These are phyloP conservation scores for Kwoniella dendrophila DNA, from an alignment of 768 basidiomycete species.

Conservation along the genomic window DNA sequence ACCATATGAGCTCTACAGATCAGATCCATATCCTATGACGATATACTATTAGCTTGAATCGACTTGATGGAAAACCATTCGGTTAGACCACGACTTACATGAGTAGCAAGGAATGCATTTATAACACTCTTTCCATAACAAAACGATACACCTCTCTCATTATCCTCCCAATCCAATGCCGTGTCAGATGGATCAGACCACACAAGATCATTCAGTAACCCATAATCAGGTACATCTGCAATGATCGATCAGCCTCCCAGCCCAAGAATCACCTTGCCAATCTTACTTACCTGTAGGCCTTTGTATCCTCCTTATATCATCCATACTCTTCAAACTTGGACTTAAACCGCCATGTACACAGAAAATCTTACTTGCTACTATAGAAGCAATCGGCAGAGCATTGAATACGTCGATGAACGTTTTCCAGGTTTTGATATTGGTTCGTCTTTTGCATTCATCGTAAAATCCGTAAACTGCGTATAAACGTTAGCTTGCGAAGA, in stretches of 20 bases:
- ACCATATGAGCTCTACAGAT: slow-evolving; percentile 99
- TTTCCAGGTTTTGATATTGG: slow-evolving; percentile 99
- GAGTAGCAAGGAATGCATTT: slow-evolving; percentile 78
- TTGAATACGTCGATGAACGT: slow-evolving; percentile 99
- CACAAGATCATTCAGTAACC: slow-evolving; percentile 90
- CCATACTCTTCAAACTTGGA: slow-evolving; percentile 69
- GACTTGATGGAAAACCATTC: not conserved
- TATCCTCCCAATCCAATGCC: slow-evolving; percentile 98
- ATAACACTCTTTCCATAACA: slow-evolving; percentile 98
- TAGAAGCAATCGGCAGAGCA: slow-evolving; percentile 95
- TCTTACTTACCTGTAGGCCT: slow-evolving; percentile 69
- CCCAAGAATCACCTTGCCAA: not conserved
- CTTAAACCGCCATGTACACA: slow-evolving; percentile 95
- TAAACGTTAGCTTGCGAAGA: not conserved
- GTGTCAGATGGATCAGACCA: slow-evolving; percentile 99
- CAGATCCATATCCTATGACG: slow-evolving; percentile 80
- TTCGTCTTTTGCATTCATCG: slow-evolving; percentile 98
- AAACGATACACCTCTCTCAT: slow-evolving; percentile 97
- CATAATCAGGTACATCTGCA: slow-evolving; percentile 92
- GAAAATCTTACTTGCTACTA: slow-evolving; percentile 99
- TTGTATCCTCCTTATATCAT: slow-evolving; percentile 96
- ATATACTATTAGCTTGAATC: slow-evolving; percentile 44
- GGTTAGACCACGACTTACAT: slow-evolving; percentile 42
- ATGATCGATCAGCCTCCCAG: not conserved
- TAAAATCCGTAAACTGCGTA: slow-evolving; percentile 94